Evolutionary conservation across 2,329 filamentous ascomycete species (phyloP), one percentile per base, ranked within the genome.

Genomic region (Verticillium tricorpus): DNA sequence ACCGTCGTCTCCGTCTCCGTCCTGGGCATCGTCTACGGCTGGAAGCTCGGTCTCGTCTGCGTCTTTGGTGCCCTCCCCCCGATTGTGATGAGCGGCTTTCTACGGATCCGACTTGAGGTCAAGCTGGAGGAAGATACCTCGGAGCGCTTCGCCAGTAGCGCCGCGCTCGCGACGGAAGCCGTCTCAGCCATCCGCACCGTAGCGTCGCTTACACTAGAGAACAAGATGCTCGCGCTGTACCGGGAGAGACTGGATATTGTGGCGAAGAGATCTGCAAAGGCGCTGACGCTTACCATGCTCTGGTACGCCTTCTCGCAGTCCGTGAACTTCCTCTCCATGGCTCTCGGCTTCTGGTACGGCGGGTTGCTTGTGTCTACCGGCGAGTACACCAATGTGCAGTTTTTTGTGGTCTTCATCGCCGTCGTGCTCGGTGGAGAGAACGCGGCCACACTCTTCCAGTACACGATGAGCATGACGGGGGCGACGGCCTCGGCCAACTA

Each of bases 41-140:
- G 76, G 76, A 77, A 77, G 68, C 68, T 78, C 32, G 74, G 74
- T 1, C 72, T 78, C 37, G 60, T 69, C 9, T 72, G 72, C 37
- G 65, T 74, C 55, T 73, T 71, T 11, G 60, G 56, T 0, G 60
- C 37, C 15, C 63, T 61, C 39, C 64, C 61, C 45, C 68, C 69
- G 22, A 71, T 67, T 50, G 39, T 66, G 12, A 56, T 59, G 1
- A 62, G 63, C 25, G 63, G 63, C 56, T 66, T 62, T 56, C 60
- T 59, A 40, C 60, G 65, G 31, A 57, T 66, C 15, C 57, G 65
- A 22, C 64, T 64, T 39, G 65, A 66, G 57, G 39, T 59, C 7
- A 55, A 58, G 40, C 58, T 65, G 28, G 65, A 64, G 37, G 59
- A 40, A 14, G 50, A 55, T 37, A 65, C 58, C 34, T 57, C 57